phyloP scores from a whole-genome alignment of 75 land plant genomes.

The Picea glauca region DNA sequence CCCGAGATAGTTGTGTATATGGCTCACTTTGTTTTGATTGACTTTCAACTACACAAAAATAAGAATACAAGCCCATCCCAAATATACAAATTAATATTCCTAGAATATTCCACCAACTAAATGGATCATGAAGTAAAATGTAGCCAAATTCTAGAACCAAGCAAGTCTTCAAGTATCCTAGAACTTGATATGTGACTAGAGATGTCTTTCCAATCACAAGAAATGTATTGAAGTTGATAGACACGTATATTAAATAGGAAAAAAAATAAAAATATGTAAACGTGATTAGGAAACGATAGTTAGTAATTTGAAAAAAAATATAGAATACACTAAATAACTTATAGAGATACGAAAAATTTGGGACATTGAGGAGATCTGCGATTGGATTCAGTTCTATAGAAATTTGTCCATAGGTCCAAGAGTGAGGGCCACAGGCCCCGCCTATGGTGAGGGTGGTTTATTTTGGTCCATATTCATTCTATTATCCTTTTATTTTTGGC shows the following conservation, averaged over 20 bases:
- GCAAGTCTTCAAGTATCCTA: conserved; percentile 96
- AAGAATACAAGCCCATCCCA: conserved; percentile 90
- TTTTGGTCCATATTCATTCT: too few relatives aligned
- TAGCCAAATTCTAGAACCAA: conserved; percentile 91
- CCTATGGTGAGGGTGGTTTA: too few relatives aligned
- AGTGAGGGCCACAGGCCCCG: too few relatives aligned
- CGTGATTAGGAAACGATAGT: background rate
- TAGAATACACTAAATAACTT: background rate
- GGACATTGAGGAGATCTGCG: too few relatives aligned
- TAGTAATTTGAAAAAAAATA: background rate
- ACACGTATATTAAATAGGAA: conserved; percentile 96
- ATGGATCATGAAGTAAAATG: conserved; percentile 88
- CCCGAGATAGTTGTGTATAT: conserved; percentile 57
- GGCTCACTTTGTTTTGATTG: conserved; percentile 67
- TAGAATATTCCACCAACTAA: conserved; percentile 91
- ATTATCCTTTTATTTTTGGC: too few relatives aligned
- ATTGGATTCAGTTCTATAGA: too few relatives aligned
- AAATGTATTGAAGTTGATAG: conserved; percentile 98
- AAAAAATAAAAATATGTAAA: conserved; percentile 81
- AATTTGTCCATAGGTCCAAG: too few relatives aligned
- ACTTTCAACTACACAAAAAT: conserved; percentile 57
- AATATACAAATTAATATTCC: conserved; percentile 79
- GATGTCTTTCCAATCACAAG: conserved; percentile 98
- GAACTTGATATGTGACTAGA: conserved; percentile 94
- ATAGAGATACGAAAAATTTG: background rate